A percentile compares a stretch with the other conserved stretches of the same genome.
Conservation (phyloP, 2,329 filamentous ascomycete species). For the Teratosphaeriaceae sp. region DNA sequence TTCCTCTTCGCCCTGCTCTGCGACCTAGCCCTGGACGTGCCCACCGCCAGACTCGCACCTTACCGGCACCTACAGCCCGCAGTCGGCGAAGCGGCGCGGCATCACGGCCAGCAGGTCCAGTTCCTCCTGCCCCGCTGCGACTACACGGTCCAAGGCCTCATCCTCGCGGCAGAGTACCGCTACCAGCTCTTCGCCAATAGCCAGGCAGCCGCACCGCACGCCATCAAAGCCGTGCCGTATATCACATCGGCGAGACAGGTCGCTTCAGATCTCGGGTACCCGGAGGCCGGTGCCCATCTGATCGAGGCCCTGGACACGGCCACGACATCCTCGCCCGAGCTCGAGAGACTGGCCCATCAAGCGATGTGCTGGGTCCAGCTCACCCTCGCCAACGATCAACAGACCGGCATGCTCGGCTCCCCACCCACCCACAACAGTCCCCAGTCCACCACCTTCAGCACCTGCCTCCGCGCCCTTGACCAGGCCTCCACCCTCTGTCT, state of each 20-base stretch:
- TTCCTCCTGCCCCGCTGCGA: neutral
- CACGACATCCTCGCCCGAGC: neutral
- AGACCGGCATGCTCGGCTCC: neutral
- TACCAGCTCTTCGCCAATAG: neutral
- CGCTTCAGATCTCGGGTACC: neutral
- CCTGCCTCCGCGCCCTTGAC: neutral
- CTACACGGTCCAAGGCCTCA: neutral
- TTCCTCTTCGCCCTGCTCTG: slow-evolving; percentile 1
- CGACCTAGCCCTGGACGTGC: slow-evolving; percentile 2
- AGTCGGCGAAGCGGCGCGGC: neutral
- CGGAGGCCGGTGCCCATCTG: neutral
- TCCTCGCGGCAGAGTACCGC: neutral
- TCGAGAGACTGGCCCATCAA: neutral
- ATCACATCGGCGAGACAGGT: neutral
- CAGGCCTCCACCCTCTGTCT: neutral
- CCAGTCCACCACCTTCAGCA: neutral
- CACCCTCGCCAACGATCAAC: neutral
- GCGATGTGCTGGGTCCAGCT: neutral
- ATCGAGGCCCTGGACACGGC: neutral
- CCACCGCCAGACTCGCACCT: neutral
- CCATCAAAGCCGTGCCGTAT: slow-evolving; percentile 1
- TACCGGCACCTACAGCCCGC: neutral
- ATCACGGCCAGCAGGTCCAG: slow-evolving; percentile 1
- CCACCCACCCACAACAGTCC: neutral
- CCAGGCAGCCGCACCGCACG: neutral